A percentile compares a stretch with the other conserved stretches of the same genome.
phyloP scores from a whole-genome alignment of 805 yeast species.

The Candida pseudofarinosa region DNA sequence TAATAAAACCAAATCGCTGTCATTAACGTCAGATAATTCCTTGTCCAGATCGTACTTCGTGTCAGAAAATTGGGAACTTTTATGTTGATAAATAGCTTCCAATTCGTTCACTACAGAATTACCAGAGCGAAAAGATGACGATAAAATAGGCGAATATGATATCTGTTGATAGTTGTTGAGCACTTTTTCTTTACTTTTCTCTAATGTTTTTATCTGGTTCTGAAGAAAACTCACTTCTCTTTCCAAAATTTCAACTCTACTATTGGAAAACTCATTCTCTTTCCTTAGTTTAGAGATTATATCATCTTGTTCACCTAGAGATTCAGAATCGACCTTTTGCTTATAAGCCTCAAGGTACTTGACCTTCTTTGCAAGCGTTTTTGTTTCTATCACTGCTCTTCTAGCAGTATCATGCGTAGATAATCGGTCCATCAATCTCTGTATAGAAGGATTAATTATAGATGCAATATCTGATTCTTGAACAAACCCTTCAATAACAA shows the following conservation, averaged over 20 bases:
- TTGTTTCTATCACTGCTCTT: slow-evolving; percentile 29
- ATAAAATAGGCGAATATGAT: neutral
- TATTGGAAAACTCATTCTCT: slow-evolving; percentile 17
- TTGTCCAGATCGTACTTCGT: neutral
- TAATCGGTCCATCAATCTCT: slow-evolving; percentile 30
- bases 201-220: slow-evolving; percentile 17
- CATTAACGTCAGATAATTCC: neutral
- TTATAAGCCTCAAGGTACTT: slow-evolving; percentile 19
- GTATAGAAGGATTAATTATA: slow-evolving; percentile 29
- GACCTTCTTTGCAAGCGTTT: slow-evolving; percentile 19
- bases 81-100: neutral
- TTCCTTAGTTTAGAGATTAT: slow-evolving; percentile 19
- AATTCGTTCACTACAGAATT: neutral
- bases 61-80: neutral
- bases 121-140: neutral
- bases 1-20: neutral
- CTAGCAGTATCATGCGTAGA: slow-evolving; percentile 32
- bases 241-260: slow-evolving; percentile 21
- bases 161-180: neutral
- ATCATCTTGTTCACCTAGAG: slow-evolving; percentile 17
- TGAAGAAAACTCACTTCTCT: slow-evolving; percentile 22
- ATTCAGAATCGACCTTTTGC: slow-evolving; percentile 16
- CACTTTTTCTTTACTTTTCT: slow-evolving; percentile 6
- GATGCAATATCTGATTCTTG: slow-evolving; percentile 22
- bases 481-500: slow-evolving; percentile 21